A percentile compares a stretch with the other conserved stretches of the same genome.
phyloP scores from a whole-genome alignment of 805 yeast species.

The Scheffersomyces ergatensis region DNA sequence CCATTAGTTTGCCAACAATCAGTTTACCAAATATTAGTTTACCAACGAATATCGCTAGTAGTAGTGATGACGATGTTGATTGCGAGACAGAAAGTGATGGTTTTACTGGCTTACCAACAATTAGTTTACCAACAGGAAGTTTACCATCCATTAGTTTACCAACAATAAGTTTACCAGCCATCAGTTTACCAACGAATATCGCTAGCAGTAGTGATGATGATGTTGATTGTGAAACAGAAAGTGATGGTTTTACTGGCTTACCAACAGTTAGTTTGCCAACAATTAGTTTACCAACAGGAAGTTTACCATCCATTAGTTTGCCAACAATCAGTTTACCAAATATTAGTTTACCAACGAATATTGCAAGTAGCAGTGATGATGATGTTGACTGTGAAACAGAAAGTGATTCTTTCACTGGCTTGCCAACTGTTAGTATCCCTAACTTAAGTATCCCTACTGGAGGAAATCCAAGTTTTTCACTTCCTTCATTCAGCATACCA shows the following conservation, averaged over 20 bases:
- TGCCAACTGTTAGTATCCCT: neutral
- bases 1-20: neutral
- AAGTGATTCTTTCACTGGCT: neutral
- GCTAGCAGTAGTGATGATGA: constrained; percentile 1
- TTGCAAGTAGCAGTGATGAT: constrained; percentile 3
- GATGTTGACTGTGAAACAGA: constrained; percentile 10
- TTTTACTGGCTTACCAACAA: neutral
- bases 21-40: neutral
- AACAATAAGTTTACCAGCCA: neutral
- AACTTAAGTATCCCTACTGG: neutral
- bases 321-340: neutral
- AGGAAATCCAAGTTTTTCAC: neutral
- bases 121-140: neutral
- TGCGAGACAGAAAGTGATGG: constrained; percentile 11
- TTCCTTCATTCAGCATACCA: neutral
- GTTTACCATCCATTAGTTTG: neutral
- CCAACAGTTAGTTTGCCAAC: constrained; percentile 1
- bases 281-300: neutral
- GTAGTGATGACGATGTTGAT: constrained; percentile 15
- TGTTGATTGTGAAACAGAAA: constrained; percentile 11
- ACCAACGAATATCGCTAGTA: neutral
- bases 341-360: constrained; percentile 1
- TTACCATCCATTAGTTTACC: neutral
- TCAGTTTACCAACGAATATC: neutral
- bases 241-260: constrained; percentile 2